Evolutionary conservation across 768 basidiomycete genomes (phyloP), one percentile per base, ranked within the genome.

Genomic region (Pleurotus djamor): DNA sequence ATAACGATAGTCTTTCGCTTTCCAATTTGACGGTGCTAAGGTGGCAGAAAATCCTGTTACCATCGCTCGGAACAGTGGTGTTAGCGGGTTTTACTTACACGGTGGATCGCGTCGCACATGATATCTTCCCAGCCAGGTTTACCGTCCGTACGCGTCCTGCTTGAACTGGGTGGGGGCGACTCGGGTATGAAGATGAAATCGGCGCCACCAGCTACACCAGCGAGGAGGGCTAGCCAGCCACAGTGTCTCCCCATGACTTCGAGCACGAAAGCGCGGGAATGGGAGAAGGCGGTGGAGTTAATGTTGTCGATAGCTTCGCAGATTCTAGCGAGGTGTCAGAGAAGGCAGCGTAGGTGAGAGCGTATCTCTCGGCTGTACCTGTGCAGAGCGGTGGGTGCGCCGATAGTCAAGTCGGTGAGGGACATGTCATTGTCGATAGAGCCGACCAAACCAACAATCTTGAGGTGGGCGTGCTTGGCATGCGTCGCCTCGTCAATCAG

Each of bases 231-330:
- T 14, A 98, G 79, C 97, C 97, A 99, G n/a, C 97, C 97, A 72
- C 97, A 98, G 70, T 98, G 93, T 58, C 96, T 79, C n/a, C 97
- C 97, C 97, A 98, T 99, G 56, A 98, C 97, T 73, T 98, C 97
- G 43, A 99, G 81, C 44, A 99, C 96, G 72, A 99, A 99, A 0
- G 97, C 97, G 59, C 97, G 85, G 33, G 95, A 98, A 72, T 99
- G 97, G 58, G 94, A 96, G 63, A 83, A 84, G 5, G 97, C 97
- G 6, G 97, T 98, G 4, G 95, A 96, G 66, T 95, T 96, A 73
- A 99, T 98, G 64, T 94, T 96, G 70, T 99, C 97, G 72, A 99
- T 92, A 32, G 95, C 88, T 72, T 98, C 97, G 74, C 97, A 98
- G 58, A 98, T 98, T 44, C 54, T 55, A 32, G n/a, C 10, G 51